phyloP scores from a whole-genome alignment of 78 protist species.

The Diacronema lutheri region DNA sequence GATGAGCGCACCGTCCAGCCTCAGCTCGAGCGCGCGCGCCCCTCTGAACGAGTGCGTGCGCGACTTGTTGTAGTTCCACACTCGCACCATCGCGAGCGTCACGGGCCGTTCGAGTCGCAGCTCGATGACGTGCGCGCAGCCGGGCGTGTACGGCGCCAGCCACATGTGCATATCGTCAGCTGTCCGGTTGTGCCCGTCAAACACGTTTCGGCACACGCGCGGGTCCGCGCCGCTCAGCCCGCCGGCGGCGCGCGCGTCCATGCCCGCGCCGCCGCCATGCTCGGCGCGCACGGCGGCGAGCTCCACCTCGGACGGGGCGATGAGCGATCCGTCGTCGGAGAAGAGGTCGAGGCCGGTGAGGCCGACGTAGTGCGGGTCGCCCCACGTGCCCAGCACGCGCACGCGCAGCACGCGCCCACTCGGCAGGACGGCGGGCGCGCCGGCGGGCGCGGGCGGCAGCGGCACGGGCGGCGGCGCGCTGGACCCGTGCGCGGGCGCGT shows the following conservation, averaged over 20 bases:
- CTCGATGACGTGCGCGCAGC: slow-evolving; percentile 25
- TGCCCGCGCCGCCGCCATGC: slow-evolving; percentile 39
- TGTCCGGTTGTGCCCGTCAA: slow-evolving; percentile 16
- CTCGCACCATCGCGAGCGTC: slow-evolving; percentile 42
- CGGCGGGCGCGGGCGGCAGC: too few relatives aligned
- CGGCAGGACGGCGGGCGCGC: background rate
- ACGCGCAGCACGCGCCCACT: background rate
- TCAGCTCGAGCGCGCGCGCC: slow-evolving; percentile 2
- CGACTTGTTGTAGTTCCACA: slow-evolving; percentile 82
- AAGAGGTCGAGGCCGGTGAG: slow-evolving; percentile 73
- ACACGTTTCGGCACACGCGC: slow-evolving; percentile 23
- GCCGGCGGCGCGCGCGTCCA: slow-evolving; percentile 29
- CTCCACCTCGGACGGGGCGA: background rate
- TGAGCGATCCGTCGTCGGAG: slow-evolving; percentile 11
- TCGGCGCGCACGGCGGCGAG: background rate
- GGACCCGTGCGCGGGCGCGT: too few relatives aligned
- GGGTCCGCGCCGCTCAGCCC: slow-evolving; percentile 10
- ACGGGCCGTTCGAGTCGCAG: slow-evolving; percentile 12
- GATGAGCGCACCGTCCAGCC: background rate
- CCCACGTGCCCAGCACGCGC: slow-evolving; percentile 63
- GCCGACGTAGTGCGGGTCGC: slow-evolving; percentile 77
- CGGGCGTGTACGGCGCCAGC: slow-evolving; percentile 49
- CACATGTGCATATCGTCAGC: slow-evolving; percentile 35
- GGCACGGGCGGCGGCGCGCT: too few relatives aligned
- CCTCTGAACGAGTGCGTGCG: slow-evolving; percentile 30